phyloP scores from a whole-genome alignment of 2,329 filamentous ascomycete species.

The Colletotrichum filicis region DNA sequence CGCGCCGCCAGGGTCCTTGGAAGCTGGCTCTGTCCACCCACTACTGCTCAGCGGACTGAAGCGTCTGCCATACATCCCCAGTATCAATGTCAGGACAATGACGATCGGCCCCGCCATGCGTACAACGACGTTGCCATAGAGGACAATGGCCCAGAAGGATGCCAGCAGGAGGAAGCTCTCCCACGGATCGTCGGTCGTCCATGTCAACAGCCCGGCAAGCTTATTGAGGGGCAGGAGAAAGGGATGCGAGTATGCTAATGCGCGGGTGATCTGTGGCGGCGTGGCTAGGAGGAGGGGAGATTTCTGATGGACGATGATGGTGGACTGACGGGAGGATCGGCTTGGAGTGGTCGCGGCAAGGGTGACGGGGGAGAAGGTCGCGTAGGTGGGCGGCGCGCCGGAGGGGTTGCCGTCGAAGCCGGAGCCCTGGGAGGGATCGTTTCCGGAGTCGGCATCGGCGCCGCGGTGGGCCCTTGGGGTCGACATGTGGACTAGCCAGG shows the following conservation, averaged over 20 bases:
- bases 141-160: constrained; percentile 84
- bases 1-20: constrained; percentile 38
- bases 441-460: constrained; percentile 44
- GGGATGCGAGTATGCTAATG: constrained; percentile 94
- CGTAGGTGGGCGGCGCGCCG: constrained; percentile 76
- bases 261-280: constrained; percentile 92
- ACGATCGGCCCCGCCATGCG: constrained; percentile 86
- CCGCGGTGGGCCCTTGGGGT: constrained; percentile 53
- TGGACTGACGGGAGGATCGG: constrained; percentile 77
- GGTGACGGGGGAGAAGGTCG: constrained; percentile 88
- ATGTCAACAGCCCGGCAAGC: constrained; percentile 86
- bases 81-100: constrained; percentile 81
- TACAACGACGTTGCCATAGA: constrained; percentile 89
- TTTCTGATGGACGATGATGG: constrained; percentile 96
- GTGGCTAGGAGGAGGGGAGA: constrained; percentile 92
- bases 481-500: constrained; percentile 66
- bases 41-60: constrained; percentile 93
- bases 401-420: constrained; percentile 47
- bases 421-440: constrained; percentile 46
- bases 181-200: constrained; percentile 95
- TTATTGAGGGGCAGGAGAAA: constrained; percentile 92
- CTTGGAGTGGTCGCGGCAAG: constrained; percentile 74
- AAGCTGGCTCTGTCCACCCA: constrained; percentile 69
- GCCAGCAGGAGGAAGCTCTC: constrained; percentile 93
- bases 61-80: constrained; percentile 90